These are phyloP conservation scores for Aquilaria agallochum DNA, from an alignment of 441 rosid genomes.

Conservation along the genomic window DNA sequence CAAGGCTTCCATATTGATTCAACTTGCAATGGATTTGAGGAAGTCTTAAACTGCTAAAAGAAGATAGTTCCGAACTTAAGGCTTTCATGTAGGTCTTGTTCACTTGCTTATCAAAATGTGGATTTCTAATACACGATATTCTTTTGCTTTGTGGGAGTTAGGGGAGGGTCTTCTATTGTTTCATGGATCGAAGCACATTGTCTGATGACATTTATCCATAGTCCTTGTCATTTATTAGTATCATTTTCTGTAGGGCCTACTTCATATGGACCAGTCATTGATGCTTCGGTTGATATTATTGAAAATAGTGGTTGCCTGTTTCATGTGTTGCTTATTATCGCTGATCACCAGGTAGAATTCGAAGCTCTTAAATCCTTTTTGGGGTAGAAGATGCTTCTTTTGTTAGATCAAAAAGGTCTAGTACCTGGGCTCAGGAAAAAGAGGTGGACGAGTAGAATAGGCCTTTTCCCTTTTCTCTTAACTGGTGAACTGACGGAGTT, in stretches of 20 bases:
- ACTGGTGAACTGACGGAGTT: no score
- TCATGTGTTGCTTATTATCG: slow-evolving; percentile 76
- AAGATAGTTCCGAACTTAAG: slow-evolving; percentile 53
- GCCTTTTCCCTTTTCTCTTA: no score
- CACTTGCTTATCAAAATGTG: neutral
- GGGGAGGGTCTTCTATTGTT: no score
- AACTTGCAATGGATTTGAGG: slow-evolving; percentile 83
- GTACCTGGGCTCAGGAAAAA: no score
- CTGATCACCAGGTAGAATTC: slow-evolving; percentile 78
- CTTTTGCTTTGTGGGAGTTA: no score
- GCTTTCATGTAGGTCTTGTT: slow-evolving; percentile 47
- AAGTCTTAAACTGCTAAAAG: slow-evolving; percentile 71
- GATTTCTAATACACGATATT: no score
- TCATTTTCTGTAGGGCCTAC: slow-evolving; percentile 60
- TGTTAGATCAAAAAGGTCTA: no score
- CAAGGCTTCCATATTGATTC: slow-evolving; percentile 63
- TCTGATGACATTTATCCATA: no score
- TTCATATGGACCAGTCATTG: slow-evolving; percentile 74
- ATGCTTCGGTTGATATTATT: slow-evolving; percentile 71
- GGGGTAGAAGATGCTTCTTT: no score
- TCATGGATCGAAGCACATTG: no score
- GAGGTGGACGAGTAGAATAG: no score
- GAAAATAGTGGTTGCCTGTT: slow-evolving; percentile 72
- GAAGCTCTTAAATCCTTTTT: neutral
- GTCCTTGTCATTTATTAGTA: no score